Conservation (phyloP, 331 rosid genomes). For the Quercus lobata region DNA sequence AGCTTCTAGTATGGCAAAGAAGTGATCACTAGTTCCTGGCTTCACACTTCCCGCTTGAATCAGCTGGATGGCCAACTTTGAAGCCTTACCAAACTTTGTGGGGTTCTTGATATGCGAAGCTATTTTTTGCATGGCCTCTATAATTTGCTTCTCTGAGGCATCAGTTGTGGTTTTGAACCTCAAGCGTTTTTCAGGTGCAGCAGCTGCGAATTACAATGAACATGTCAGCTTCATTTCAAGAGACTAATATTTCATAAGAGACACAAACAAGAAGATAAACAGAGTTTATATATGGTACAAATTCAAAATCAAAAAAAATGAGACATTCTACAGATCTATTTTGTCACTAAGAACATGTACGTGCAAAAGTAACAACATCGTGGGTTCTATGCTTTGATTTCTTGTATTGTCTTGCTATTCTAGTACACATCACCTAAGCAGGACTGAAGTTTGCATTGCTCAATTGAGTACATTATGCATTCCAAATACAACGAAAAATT, state of each 20-base stretch:
- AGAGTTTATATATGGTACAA: neutral
- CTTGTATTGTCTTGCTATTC: neutral
- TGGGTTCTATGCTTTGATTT: neutral
- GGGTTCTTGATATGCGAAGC: conserved; percentile 88
- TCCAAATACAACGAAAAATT: neutral
- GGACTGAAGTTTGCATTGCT: neutral
- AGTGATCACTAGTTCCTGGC: conserved; percentile 57
- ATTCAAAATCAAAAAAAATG: neutral
- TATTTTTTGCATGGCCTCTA: conserved; percentile 91
- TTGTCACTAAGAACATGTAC: neutral
- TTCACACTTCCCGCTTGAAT: conserved; percentile 90
- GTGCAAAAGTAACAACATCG: neutral
- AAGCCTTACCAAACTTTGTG: conserved; percentile 73
- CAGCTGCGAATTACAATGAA: conserved; percentile 32
- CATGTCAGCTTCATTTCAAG: conserved; percentile 8
- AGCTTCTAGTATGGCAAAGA: conserved; percentile 69
- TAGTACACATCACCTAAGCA: neutral
- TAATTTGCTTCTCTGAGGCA: conserved; percentile 81
- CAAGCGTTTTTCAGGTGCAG: conserved; percentile 64
- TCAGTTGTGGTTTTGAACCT: conserved; percentile 82
- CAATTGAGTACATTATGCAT: neutral
- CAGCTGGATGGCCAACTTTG: conserved; percentile 86
- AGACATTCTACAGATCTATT: neutral
- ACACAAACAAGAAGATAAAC: neutral
- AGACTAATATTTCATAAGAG: neutral